A percentile compares a stretch with the other conserved stretches of the same genome.
Conservation (phyloP, 768 basidiomycete genomes). For the Kwoniella sp. region DNA sequence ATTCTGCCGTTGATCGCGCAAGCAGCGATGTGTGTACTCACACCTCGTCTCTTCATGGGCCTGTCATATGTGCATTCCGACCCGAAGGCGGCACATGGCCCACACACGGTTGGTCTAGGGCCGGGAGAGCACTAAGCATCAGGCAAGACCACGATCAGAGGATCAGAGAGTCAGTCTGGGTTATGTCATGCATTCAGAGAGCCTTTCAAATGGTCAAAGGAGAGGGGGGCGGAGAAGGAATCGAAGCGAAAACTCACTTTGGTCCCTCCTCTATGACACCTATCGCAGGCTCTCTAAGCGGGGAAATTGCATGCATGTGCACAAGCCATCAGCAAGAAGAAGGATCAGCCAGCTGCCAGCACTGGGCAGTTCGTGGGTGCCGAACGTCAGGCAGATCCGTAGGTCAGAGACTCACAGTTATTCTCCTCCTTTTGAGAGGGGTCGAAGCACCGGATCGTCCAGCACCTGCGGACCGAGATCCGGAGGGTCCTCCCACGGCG, state of each 20-base stretch:
- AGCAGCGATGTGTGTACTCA: conserved; percentile 26
- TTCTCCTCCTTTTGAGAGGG: conserved; percentile 29
- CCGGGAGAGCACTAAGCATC: conserved; percentile 38
- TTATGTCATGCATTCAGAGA: background rate
- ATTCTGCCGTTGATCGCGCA: no score
- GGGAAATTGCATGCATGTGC: background rate
- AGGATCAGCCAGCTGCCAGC: background rate
- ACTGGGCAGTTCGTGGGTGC: no score
- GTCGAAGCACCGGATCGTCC: background rate
- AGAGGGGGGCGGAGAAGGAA: background rate
- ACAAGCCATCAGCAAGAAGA: background rate
- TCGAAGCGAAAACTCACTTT: conserved; percentile 22
- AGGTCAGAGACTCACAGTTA: conserved; percentile 25
- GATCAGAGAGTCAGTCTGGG: background rate
- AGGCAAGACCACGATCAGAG: background rate
- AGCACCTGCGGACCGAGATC: background rate
- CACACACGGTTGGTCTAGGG: conserved; percentile 18
- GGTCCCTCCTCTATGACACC: conserved; percentile 43
- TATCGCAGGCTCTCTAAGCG: conserved; percentile 40
- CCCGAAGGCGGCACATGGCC: conserved; percentile 35
- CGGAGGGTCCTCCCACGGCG: background rate
- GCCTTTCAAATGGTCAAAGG: background rate
- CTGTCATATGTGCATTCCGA: conserved; percentile 37
- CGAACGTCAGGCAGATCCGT: background rate
- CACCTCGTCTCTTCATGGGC: conserved; percentile 45